phyloP scores from a whole-genome alignment of 306 rosid species.

The Castanospermum australe region DNA sequence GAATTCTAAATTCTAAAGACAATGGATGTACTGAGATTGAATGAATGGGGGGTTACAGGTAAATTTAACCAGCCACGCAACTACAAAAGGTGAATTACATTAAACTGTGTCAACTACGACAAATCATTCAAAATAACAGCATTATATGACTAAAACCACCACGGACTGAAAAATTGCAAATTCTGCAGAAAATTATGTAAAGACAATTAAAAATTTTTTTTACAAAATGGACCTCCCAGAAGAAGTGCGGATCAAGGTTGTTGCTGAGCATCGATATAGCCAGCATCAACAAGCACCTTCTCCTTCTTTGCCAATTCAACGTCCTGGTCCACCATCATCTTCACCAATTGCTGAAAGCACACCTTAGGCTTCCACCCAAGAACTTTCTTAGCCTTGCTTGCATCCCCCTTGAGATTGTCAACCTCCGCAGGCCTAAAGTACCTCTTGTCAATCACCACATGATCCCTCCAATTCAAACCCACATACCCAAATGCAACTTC shows the following conservation, averaged over 20 bases:
- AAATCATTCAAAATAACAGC: conserved; percentile 10
- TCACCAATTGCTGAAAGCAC: conserved; percentile 77
- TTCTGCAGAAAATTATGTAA: too few species aligned
- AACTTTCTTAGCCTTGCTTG: conserved; percentile 59
- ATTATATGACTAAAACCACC: neutral
- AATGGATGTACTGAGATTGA: conserved; percentile 16
- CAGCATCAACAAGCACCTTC: conserved; percentile 98
- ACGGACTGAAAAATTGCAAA: too few species aligned
- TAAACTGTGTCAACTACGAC: conserved; percentile 24
- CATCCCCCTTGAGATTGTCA: conserved; percentile 70
- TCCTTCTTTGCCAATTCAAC: conserved; percentile 85
- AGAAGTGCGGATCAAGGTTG: conserved; percentile 60
- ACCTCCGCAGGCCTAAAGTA: conserved; percentile 80
- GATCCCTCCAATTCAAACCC: conserved; percentile 66
- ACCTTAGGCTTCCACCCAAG: conserved; percentile 81
- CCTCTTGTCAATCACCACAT: conserved; percentile 64
- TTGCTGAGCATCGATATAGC: conserved; percentile 96
- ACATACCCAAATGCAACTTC: conserved; percentile 67
- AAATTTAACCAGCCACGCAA: conserved; percentile 9
- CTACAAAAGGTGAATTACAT: conserved; percentile 17
- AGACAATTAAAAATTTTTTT: too few species aligned
- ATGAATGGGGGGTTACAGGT: conserved; percentile 23
- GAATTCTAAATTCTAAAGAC: neutral
- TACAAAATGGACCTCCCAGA: neutral
- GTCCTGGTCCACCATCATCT: conserved; percentile 98